Conservation (phyloP, 345 rosid species). For the Ceriops tagal region DNA sequence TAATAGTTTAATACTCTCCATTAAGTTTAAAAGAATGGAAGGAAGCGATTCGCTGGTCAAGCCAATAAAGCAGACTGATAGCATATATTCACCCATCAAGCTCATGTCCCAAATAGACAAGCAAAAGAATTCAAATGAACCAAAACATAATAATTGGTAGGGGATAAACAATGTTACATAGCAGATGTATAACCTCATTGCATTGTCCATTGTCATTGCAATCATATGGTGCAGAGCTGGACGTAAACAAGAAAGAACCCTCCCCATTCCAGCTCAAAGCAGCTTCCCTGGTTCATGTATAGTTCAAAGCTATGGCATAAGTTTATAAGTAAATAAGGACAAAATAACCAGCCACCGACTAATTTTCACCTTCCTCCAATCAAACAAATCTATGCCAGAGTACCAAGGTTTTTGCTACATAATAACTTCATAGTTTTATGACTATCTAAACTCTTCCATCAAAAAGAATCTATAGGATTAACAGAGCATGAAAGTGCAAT, state of each 20-base stretch:
- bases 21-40: not conserved
- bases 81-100: not conserved
- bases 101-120: not conserved
- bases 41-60: not conserved
- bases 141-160: not conserved
- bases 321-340: not conserved
- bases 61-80: not conserved
- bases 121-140: not conserved
- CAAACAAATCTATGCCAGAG: not conserved
- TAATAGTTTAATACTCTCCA: not conserved
- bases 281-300: constrained; percentile 59
- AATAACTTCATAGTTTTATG: not conserved
- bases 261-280: constrained; percentile 82
- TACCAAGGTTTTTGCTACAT: not conserved
- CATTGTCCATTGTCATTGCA: constrained; percentile 74
- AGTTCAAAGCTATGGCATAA: constrained; percentile 14
- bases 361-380: not conserved
- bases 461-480: not conserved
- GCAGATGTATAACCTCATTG: constrained; percentile 55
- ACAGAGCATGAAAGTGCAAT: not conserved
- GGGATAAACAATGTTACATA: constrained; percentile 4
- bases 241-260: constrained; percentile 84
- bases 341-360: not conserved
- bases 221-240: constrained; percentile 86
- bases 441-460: not conserved